Conservation (phyloP, 148 eudicot species). For the Tetragonia tetragonoides region DNA sequence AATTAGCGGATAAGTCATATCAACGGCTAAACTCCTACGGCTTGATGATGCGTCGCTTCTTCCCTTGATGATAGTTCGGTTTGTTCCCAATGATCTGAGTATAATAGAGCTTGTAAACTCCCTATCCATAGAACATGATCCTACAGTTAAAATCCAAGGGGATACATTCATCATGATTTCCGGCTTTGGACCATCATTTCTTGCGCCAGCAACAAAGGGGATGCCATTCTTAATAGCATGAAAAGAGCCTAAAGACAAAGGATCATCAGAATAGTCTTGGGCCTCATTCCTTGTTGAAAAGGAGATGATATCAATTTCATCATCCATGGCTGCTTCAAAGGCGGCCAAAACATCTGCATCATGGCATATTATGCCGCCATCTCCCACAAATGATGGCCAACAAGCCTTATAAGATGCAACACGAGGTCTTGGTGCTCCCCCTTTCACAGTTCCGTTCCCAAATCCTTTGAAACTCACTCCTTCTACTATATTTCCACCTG, state of each 20-base stretch:
- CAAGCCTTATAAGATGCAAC: constrained; percentile 30
- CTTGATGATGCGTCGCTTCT: too few relatives aligned
- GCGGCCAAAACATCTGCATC: constrained; percentile 22
- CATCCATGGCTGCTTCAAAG: constrained; percentile 18
- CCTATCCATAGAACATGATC: constrained; percentile 24
- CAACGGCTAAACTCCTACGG: neutral
- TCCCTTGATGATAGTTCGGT: too few relatives aligned
- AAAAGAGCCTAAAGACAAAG: constrained; percentile 23
- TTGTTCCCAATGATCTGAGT: constrained; percentile 12
- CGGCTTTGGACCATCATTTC: constrained; percentile 16
- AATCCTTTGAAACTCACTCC: constrained; percentile 1
- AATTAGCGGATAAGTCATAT: neutral
- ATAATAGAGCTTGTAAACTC: neutral
- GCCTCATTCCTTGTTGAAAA: constrained; percentile 7
- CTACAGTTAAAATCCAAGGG: constrained; percentile 32
- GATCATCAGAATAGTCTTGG: neutral
- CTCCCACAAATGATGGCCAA: neutral
- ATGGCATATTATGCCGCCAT: neutral
- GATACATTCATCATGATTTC: constrained; percentile 17
- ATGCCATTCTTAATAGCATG: constrained; percentile 21
- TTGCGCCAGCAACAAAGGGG: constrained; percentile 20
- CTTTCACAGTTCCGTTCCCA: constrained; percentile 17
- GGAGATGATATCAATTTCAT: constrained; percentile 17
- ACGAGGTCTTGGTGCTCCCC: constrained; percentile 25
- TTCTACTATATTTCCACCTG: neutral